These are phyloP conservation scores for Chamaecrista fasciculata DNA, from an alignment of 306 rosid species.

Conservation along the genomic window DNA sequence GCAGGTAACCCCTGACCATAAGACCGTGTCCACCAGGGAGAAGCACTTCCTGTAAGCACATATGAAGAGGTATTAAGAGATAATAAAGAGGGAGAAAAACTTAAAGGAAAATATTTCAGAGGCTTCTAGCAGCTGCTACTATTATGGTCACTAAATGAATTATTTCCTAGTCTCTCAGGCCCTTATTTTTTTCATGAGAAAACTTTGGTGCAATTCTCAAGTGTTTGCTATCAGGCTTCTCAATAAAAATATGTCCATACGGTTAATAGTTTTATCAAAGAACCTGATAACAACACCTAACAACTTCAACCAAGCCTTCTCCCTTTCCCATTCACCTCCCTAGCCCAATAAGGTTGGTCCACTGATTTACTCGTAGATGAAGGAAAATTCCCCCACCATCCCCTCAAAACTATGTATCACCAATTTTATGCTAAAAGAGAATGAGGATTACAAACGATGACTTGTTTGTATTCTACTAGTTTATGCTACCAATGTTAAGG, in stretches of 20 bases:
- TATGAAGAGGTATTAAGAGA: conserved; percentile 13
- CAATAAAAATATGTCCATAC: not conserved
- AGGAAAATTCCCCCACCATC: not conserved
- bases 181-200: not conserved
- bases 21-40: conserved; percentile 99
- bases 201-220: not conserved
- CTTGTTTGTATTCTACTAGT: not conserved
- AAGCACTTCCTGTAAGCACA: conserved; percentile 69
- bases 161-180: conserved; percentile 16
- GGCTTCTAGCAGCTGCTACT: not conserved
- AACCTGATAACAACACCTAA: not conserved
- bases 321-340: not conserved
- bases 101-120: not conserved
- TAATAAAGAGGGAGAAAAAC: not conserved
- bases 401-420: not conserved
- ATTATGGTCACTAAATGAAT: conserved; percentile 20
- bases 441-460: not conserved
- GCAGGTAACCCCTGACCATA: conserved; percentile 93
- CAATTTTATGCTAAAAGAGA: not conserved
- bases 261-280: not conserved
- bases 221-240: not conserved
- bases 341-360: conserved; percentile 1
- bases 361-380: conserved; percentile 4
- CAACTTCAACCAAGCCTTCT: not conserved
- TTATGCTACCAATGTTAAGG: not conserved